Conservation (phyloP, 2,329 filamentous ascomycete genomes). For the Knoxdaviesia proteae region DNA sequence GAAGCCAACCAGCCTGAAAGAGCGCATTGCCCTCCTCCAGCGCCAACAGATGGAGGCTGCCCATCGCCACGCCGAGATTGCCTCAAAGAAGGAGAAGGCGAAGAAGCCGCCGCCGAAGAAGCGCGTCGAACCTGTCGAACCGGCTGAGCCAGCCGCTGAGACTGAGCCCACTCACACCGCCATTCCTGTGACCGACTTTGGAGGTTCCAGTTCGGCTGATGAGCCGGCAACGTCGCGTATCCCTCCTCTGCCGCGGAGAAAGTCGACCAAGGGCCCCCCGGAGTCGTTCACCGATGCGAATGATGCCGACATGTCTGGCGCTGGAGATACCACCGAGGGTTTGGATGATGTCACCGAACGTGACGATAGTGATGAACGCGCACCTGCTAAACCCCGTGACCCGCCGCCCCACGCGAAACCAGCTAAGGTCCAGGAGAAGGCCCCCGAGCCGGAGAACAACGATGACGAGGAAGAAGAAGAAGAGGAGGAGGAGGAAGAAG, state of each 20-base stretch:
- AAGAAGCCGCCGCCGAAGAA: slow-evolving; percentile 56
- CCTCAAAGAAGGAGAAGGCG: slow-evolving; percentile 69
- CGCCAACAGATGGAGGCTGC: slow-evolving; percentile 87
- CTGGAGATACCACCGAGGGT: slow-evolving; percentile 41
- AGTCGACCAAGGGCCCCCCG: too few species aligned
- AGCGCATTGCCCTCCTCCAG: slow-evolving; percentile 82
- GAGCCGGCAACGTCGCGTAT: slow-evolving; percentile 8
- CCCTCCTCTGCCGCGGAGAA: too few species aligned
- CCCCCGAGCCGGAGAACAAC: slow-evolving; percentile 8
- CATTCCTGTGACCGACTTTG: too few species aligned
- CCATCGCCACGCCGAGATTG: slow-evolving; percentile 56
- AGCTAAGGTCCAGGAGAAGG: too few species aligned
- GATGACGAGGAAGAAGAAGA: slow-evolving; percentile 31
- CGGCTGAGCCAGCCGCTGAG: slow-evolving; percentile 10
- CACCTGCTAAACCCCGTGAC: slow-evolving; percentile 11
- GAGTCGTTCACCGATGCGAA: slow-evolving; percentile 29
- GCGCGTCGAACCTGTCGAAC: slow-evolving; percentile 25
- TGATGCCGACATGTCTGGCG: slow-evolving; percentile 43
- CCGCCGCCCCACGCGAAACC: not conserved
- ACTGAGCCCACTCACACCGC: not conserved
- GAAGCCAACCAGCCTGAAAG: slow-evolving; percentile 83
- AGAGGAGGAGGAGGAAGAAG: slow-evolving; percentile 56
- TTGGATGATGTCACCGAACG: slow-evolving; percentile 43
- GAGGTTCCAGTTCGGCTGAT: too few species aligned
- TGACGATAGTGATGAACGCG: slow-evolving; percentile 51